Evolutionary conservation across 2,329 filamentous ascomycete species (phyloP), one percentile per base, ranked within the genome.

Genomic region (Seiridium cupressi): DNA sequence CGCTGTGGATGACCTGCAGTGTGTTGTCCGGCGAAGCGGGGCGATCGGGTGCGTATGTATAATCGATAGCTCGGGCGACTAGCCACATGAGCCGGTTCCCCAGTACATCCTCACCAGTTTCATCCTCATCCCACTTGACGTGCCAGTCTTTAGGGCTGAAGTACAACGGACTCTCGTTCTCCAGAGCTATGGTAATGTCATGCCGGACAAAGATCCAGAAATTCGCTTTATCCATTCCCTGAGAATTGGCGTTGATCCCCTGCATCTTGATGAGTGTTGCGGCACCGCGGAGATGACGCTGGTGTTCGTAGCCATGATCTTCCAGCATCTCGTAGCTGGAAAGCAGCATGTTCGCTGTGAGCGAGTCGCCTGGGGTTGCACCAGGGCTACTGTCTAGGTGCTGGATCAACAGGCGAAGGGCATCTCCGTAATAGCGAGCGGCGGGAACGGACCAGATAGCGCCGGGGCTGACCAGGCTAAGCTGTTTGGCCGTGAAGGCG

Each of bases 401-500:
- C 10, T 26, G 53, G 31, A 57, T 57, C 54, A 60, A 44, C 38
- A 46, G 36, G 36, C 54, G 53, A n/a, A 60, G 36, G n/a, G 54
- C 5, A 36, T 60, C 59, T 40, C 58, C 58, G 40, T 60, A 60
- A 53, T 60, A 60, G 38, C 35, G 32, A 11, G 51, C 13, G 7
- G 59, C 59, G 26, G 40, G n/a, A 32, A 53, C 31, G 10, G 44
- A 13, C 59, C 59, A 60, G n/a, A 57, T 38, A 11, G 44, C 18
- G 53, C 59, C 59, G 9, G 55, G 53, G 34, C 34, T 36, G 5
- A 61, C 55, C 7, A 51, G 46, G 59, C 47, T 54, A 18, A 61
- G 40, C 6, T 61, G 55, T 48, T 61, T 61, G 42, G 59, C 59
- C 3, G 59, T 61, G 48, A 61, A 61, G 31, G 59, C 59, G 59